These are phyloP conservation scores for Glycine soja DNA, from an alignment of 306 rosid genomes.

Conservation along the genomic window DNA sequence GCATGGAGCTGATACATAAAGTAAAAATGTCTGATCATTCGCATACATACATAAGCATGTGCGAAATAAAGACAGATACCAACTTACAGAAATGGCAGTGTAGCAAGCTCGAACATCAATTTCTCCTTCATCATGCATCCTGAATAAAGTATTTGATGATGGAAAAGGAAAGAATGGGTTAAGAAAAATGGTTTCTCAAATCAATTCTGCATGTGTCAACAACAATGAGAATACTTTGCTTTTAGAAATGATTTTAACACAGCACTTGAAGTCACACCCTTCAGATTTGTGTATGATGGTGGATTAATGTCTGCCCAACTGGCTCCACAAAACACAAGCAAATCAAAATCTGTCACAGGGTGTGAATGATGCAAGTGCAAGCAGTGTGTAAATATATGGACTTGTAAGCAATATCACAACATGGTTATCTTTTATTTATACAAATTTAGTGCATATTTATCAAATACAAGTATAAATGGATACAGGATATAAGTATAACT, in stretches of 20 bases:
- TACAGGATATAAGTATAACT: conserved; percentile 2
- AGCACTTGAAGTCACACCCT: conserved; percentile 14
- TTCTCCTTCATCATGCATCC: conserved; percentile 96
- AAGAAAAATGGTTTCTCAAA: conserved; percentile 19
- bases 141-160: conserved; percentile 43
- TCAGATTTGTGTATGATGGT: background rate
- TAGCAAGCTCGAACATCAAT: conserved; percentile 93
- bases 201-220: conserved; percentile 28
- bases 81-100: conserved; percentile 95
- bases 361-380: conserved; percentile 5
- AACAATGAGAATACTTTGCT: conserved; percentile 16
- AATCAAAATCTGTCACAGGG: conserved; percentile 18
- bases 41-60: conserved; percentile 4
- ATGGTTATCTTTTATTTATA: background rate
- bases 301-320: conserved; percentile 32
- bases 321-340: conserved; percentile 25
- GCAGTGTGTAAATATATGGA: background rate
- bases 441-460: background rate
- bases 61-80: conserved; percentile 14
- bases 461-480: conserved; percentile 26
- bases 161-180: conserved; percentile 9
- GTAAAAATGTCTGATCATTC: conserved; percentile 19
- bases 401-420: conserved; percentile 4
- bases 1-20: conserved; percentile 36
- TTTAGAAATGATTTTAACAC: conserved; percentile 30